A percentile compares a stretch with the other conserved stretches of the same genome.
These are phyloP conservation scores for Musa acuminata DNA, from an alignment of 176 grass and related monocot species.

Conservation along the genomic window DNA sequence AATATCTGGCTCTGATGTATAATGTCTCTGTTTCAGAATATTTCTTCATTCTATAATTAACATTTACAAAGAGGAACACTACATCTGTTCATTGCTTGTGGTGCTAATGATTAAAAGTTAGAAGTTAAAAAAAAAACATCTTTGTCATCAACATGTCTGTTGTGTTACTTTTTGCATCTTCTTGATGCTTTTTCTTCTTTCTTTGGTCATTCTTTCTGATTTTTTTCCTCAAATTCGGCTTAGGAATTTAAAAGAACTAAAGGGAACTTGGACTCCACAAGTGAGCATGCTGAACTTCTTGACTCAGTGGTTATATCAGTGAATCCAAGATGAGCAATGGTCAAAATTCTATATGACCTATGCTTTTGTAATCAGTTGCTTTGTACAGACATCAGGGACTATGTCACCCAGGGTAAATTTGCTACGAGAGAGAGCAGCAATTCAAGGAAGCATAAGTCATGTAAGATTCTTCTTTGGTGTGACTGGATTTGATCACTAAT, in stretches of 20 bases:
- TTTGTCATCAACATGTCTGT: not conserved
- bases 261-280: slow-evolving; percentile 84
- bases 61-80: not conserved
- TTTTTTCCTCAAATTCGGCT: not conserved
- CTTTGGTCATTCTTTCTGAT: not conserved
- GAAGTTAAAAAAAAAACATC: no score
- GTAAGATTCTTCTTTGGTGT: slow-evolving; percentile 23
- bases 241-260: slow-evolving; percentile 92
- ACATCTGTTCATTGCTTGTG: not conserved
- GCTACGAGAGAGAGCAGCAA: slow-evolving; percentile 84
- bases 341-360: not conserved
- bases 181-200: not conserved
- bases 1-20: no score
- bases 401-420: slow-evolving; percentile 88
- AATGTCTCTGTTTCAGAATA: no score
- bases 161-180: not conserved
- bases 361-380: not conserved
- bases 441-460: slow-evolving; percentile 87
- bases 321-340: slow-evolving; percentile 60
- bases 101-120: not conserved
- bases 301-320: slow-evolving; percentile 79
- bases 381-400: slow-evolving; percentile 57
- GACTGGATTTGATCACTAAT: not conserved
- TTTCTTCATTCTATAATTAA: no score
- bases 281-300: slow-evolving; percentile 81